Base-by-base conservation (phyloP, 495 filamentous ascomycete genomes). In the Aspergillus ostianus region DNA sequence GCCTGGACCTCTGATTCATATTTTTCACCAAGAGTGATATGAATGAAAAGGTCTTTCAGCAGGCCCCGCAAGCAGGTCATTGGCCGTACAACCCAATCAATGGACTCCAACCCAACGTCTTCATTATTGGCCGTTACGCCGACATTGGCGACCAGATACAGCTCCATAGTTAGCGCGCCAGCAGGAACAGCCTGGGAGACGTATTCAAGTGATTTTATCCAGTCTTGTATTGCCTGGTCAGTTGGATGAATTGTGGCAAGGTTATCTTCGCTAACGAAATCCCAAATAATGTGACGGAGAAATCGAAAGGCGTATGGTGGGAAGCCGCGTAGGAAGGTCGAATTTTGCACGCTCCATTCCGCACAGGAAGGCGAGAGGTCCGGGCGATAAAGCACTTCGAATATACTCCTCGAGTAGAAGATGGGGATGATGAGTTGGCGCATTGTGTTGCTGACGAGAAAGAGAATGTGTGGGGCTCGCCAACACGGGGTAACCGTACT, bases 231-330 rank as follows among this genome's bases (percentile, higher is more conserved):
- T 26, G 23, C 23, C 23, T 26, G 23, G 23, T 26, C 23, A 26
- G 23, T 4, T 26, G 23, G 23, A 26, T 26, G 4, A 26, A 26
- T 2, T 26, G 23, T 26, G 4, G 4, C 4, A 26, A 26, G 23
- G 4, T 26, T 26, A 4, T 26, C 23, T 26, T 26, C 4, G 2
- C 4, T 2, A 26, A 26, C 4, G 23, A 26, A 26, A 26, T 26
- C 36, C 57, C 57, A 59, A 15, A 20, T 21, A 19, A 59, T 47
- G 23, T 30, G 50, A 6, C 50, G 57, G 41, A 59, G 50, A 20
- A 12, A 32, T 20, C 47, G 32, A 20, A 29, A 53, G 19, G 57
- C 47, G 21, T 53, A 20, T 20, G 52, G n/a, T 12, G 50, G 50
- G 47, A 59, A 53, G 17, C 36, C 3, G 41, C 17, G 23, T 13